These are phyloP conservation scores for Cornus kousa DNA, from an alignment of 148 eudicot species.

Conservation along the genomic window DNA sequence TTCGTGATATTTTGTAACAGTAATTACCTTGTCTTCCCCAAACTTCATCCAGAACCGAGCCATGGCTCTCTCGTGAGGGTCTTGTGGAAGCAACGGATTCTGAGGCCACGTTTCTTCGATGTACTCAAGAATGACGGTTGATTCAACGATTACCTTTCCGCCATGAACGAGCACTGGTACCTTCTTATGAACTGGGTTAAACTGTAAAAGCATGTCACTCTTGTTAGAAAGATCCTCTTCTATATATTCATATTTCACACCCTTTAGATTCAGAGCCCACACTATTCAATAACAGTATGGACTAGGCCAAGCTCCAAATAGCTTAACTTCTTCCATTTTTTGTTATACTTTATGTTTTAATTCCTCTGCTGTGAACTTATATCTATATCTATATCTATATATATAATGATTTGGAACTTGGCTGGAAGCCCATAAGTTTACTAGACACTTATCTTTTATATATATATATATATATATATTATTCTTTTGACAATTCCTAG, in stretches of 20 bases:
- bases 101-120: slow-evolving; percentile 1
- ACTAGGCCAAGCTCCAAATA: background rate
- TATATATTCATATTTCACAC: background rate
- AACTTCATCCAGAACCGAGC: slow-evolving; percentile 2
- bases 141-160: background rate
- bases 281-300: background rate
- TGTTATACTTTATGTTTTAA: background rate
- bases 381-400: background rate
- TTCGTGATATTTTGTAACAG: no score
- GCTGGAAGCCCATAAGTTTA: no score
- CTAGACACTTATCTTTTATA: background rate
- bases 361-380: background rate
- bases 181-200: background rate
- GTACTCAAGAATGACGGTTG: background rate
- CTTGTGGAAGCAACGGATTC: background rate
- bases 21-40: background rate
- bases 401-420: background rate
- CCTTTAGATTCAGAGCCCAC: slow-evolving; percentile 4
- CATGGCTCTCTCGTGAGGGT: background rate
- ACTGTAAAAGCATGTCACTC: background rate
- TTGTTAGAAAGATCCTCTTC: background rate
- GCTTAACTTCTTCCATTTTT: background rate
- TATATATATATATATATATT: no score
- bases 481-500: background rate
- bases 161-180: background rate